Evolutionary conservation across 306 rosid genomes (phyloP).

Genomic region (Mimosa bimucronata): DNA sequence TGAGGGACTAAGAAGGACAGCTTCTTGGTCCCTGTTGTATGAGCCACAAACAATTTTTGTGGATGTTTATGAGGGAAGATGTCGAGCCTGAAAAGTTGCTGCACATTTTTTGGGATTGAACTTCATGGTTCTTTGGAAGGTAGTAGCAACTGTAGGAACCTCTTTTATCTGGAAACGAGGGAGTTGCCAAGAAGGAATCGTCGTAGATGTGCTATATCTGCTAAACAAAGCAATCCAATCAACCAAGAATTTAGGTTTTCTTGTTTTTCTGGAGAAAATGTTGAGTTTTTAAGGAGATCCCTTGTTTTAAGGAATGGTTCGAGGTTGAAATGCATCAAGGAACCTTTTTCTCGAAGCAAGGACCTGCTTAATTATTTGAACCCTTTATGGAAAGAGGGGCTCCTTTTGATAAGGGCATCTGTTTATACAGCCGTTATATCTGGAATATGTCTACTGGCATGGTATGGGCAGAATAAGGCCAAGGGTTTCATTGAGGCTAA

Average conservation of each 20-base stretch:
- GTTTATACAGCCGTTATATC: constrained; percentile 66
- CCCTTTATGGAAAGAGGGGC: constrained; percentile 70
- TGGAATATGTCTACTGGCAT: constrained; percentile 72
- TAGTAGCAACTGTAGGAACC: constrained; percentile 41
- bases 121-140: constrained; percentile 50
- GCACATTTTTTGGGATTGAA: constrained; percentile 63
- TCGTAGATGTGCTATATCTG: constrained; percentile 45
- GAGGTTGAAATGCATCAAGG: constrained; percentile 64
- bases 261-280: constrained; percentile 62
- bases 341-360: constrained; percentile 56
- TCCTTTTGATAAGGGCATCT: constrained; percentile 77
- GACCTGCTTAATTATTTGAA: constrained; percentile 52
- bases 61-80: constrained; percentile 42
- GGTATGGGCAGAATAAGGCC: constrained; percentile 84
- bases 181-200: constrained; percentile 39
- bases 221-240: constrained; percentile 56
- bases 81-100: constrained; percentile 59
- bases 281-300: constrained; percentile 58
- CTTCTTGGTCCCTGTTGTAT: constrained; percentile 65
- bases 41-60: constrained; percentile 36
- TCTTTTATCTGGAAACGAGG: constrained; percentile 45
- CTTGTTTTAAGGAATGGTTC: constrained; percentile 47
- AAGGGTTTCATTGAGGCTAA: constrained; percentile 71
- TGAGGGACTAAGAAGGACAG: constrained; percentile 65
- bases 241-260: constrained; percentile 60